These are phyloP conservation scores for Barbarea vulgaris DNA, from an alignment of 345 rosid species.

Conservation along the genomic window DNA sequence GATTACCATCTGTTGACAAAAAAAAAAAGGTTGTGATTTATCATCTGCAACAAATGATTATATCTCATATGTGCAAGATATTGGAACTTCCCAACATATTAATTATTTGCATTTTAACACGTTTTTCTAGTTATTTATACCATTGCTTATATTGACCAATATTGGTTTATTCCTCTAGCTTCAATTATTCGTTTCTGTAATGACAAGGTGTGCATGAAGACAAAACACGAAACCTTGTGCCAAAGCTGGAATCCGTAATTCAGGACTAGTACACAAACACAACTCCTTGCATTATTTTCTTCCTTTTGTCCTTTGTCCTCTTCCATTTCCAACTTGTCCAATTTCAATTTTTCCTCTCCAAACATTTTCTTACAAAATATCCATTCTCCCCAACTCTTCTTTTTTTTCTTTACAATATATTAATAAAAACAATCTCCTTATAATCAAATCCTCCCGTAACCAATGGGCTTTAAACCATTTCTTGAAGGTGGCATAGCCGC, in stretches of 20 bases:
- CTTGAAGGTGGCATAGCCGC: conserved; percentile 87
- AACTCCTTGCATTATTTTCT: conserved; percentile 34
- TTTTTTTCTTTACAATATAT: not conserved
- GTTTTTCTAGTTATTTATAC: not conserved
- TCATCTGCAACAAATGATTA: too few relatives aligned
- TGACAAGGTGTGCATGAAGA: conserved; percentile 25
- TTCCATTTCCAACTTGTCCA: conserved; percentile 37
- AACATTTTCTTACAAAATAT: conserved; percentile 34
- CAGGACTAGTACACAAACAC: conserved; percentile 35
- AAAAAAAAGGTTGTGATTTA: too few relatives aligned
- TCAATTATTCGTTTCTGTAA: not conserved
- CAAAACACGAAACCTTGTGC: conserved; percentile 11
- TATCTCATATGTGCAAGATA: too few relatives aligned
- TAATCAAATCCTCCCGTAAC: not conserved
- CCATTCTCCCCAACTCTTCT: conserved; percentile 11
- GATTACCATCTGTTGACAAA: too few relatives aligned
- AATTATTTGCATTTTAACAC: too few relatives aligned
- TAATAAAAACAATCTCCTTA: conserved; percentile 2
- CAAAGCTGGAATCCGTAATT: conserved; percentile 26
- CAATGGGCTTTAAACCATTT: conserved; percentile 82
- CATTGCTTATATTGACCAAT: conserved; percentile 1
- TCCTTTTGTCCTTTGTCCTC: conserved; percentile 30
- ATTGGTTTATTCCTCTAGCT: not conserved
- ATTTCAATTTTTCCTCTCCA: conserved; percentile 30
- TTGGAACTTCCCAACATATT: too few relatives aligned